Base-by-base conservation (phyloP, 768 basidiomycete genomes). In the Hemileccinum impolitum region DNA sequence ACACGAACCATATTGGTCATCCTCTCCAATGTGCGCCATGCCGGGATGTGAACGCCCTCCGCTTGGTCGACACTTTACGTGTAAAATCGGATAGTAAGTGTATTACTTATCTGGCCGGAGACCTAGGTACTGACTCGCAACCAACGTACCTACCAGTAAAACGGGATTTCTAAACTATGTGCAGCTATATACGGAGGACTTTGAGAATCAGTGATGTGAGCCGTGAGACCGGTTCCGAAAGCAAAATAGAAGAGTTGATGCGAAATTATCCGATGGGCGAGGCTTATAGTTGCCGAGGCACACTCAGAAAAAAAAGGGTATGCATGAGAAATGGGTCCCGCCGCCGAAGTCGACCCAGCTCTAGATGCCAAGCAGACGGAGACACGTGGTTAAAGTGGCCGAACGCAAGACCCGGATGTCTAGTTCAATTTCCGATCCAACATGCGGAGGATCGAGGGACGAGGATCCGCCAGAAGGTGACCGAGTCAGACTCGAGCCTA, bases 1-100 rank as follows among this genome's bases (percentile, higher is more conserved):
- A 3, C 62, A 68, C 35, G 58, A 63, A 43, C 71, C 76, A 0
- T 64, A 72, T 48, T 75, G 75, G 69, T 72, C 72, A 12, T 61
- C 69, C 4, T 65, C 64, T 11, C 72, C 72, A 8, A 52, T 61
- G 36, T 57, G 54, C 12, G 42, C 61, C n/a, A 43, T 55, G 14
- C 52, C 53, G 1, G 59, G 60, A 17, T 53, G 53, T 10, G 58
- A 51, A 12, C 50, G 25, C 10, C 54, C 50, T 51, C 47, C 53
- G 26, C 54, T 67, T n/a, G 59, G 47, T 39, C 60, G 53, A 36
- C 50, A 61, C n/a, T 66, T 71, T 35, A 56, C 60, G n/a, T 61
- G 55, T 8, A 63, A 59, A 28, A 50, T 60, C 4, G 67, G 66
- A 32, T 49, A 45, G 72, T 72, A 21, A 59, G 71, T 59, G 32